These are phyloP conservation scores for Cystofilobasidium macerans DNA, from an alignment of 768 basidiomycete species.

Conservation along the genomic window DNA sequence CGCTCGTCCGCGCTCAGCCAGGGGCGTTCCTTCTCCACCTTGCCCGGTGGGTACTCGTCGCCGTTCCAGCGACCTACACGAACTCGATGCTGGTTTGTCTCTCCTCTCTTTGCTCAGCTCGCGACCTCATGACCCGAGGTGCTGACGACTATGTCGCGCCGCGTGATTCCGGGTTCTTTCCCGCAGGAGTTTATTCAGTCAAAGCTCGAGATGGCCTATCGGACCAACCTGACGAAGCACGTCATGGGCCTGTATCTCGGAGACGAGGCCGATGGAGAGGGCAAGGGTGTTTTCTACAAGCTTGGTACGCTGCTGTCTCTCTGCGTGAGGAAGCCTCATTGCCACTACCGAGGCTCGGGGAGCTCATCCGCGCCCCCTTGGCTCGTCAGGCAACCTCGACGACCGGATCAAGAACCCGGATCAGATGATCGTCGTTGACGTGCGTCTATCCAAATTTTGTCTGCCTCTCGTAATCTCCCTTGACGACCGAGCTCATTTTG, in stretches of 20 bases:
- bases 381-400: conserved; percentile 86
- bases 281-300: conserved; percentile 75
- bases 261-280: conserved; percentile 50
- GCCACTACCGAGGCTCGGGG: no score
- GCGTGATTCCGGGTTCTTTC: no score
- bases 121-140: background rate
- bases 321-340: background rate
- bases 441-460: background rate
- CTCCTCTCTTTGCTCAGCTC: background rate
- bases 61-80: conserved; percentile 70
- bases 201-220: conserved; percentile 49
- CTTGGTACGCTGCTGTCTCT: conserved; percentile 47
- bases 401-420: conserved; percentile 77
- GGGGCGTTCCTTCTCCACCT: conserved; percentile 72
- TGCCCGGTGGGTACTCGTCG: conserved; percentile 76
- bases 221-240: conserved; percentile 54
- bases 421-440: conserved; percentile 21
- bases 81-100: conserved; percentile 49
- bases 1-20: conserved; percentile 76
- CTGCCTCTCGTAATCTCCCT: no score
- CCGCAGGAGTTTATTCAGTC: conserved; percentile 70
- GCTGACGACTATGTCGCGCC: no score
- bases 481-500: no score
- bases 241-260: conserved; percentile 78
- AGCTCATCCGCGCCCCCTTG: no score